Base-by-base conservation (phyloP, 106 monocot genomes). In the Apostasia shenzhenica region DNA sequence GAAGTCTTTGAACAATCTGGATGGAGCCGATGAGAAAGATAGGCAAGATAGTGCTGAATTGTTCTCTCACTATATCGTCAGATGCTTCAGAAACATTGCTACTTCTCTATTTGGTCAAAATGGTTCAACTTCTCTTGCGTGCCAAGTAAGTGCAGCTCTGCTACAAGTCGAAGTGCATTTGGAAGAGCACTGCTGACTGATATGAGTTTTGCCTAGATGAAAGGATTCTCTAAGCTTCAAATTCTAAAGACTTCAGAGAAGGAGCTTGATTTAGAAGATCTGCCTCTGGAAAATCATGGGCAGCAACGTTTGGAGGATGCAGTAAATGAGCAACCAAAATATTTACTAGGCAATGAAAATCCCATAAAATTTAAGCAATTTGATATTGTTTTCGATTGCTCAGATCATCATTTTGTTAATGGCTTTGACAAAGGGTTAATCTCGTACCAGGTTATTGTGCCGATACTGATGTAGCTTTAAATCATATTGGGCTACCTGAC, bases 331-430 rank as follows among this genome's bases (percentile, higher is more conserved):
- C 50, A 54, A 14, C 3, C 64, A 9, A 57, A 55, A 67, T 12
- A 66, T 48, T 68, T 68, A 38, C 8, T 40, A 14, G 71, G 52
- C 52, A 67, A 55, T 77, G 75, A 54, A 3, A 73, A 66, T 50
- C 8, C 67, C 42, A 71, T 45, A 77, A 48, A 62, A 41, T 86
- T 81, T 55, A 79, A 87, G 67, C 63, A 77, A 46, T 94, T 94
- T 85, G 85, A 83, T 74, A 59, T 81, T 56, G 80, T 87, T n/a
- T 61, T 76, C 73, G 84, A 94, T 58, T 84, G 68, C 55, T 85
- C 81, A 38, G 90, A 94, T 71, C 90, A 90, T 79, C 79, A 94
- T 79, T 94, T 94, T 77, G 58, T 70, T 6, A 66, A 77, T 59
- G 62, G 57, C 45, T 55, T 57, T 54, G 76, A n/a, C 52, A 62